Evolutionary conservation across 2,329 filamentous ascomycete species (phyloP).

Genomic region (Penicillium thymicola): DNA sequence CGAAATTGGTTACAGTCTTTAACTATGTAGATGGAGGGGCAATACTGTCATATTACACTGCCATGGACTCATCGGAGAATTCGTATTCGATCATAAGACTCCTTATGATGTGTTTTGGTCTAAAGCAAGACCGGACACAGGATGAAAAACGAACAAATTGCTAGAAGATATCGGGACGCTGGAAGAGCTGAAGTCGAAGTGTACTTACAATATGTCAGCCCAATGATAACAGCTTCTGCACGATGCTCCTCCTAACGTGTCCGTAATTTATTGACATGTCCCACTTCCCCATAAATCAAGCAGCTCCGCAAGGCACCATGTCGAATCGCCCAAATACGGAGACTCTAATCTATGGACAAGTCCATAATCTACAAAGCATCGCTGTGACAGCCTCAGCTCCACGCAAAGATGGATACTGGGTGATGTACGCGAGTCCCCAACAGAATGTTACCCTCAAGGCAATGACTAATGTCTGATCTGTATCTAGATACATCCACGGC

Average conservation of each 20-base stretch:
- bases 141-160: not conserved
- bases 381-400: constrained; percentile 26
- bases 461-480: constrained; percentile 1
- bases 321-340: constrained; percentile 17
- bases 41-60: constrained; percentile 18
- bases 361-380: constrained; percentile 35
- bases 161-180: not conserved
- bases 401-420: constrained; percentile 34
- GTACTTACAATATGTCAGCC: not conserved
- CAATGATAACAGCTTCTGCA: not conserved
- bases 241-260: not conserved
- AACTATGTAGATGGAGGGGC: constrained; percentile 9
- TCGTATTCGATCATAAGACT: not conserved
- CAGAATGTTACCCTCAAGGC: not conserved
- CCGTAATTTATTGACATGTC: constrained; percentile 6
- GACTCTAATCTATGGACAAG: constrained; percentile 27
- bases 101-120: not conserved
- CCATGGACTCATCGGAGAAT: not conserved
- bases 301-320: constrained; percentile 23
- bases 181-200: not conserved
- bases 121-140: not conserved
- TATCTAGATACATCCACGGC: constrained; percentile 45
- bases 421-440: constrained; percentile 33
- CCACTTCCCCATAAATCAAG: constrained; percentile 9
- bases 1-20: not conserved